These are phyloP conservation scores for Coniochaeta sp. DNA, from an alignment of 2,329 filamentous ascomycete species.

Conservation along the genomic window DNA sequence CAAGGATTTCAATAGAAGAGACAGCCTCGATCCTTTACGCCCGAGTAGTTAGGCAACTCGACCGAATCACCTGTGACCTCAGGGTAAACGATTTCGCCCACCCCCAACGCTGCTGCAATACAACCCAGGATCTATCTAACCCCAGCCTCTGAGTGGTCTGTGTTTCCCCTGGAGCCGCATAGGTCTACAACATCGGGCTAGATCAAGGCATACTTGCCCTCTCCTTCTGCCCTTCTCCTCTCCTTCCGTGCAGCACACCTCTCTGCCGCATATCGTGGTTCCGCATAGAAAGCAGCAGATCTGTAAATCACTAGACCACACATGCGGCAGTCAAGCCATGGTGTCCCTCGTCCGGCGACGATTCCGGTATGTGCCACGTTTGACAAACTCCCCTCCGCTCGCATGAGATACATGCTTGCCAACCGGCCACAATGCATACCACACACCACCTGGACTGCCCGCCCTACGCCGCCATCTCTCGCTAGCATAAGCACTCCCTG, in stretches of 20 bases:
- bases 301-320: not conserved
- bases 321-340: not conserved
- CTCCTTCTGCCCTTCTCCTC: not conserved
- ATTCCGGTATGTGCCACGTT: not conserved
- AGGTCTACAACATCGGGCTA: not conserved
- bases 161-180: not conserved
- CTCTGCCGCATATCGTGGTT: not conserved
- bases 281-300: not conserved
- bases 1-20: not conserved
- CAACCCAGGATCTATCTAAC: not conserved
- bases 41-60: not conserved
- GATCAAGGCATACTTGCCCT: not conserved
- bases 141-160: not conserved
- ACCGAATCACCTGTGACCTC: not conserved
- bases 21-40: not conserved
- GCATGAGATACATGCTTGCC: too few species aligned
- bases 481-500: too few species aligned
- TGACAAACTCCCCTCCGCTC: not conserved
- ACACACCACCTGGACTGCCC: too few species aligned
- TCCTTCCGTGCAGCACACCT: not conserved
- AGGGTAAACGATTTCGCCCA: not conserved
- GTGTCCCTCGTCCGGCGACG: not conserved
- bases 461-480: too few species aligned
- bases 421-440: too few species aligned
- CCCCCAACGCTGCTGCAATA: not conserved